Conservation (phyloP, 352 stramenopile species). For the Phytopythium mirpurense region DNA sequence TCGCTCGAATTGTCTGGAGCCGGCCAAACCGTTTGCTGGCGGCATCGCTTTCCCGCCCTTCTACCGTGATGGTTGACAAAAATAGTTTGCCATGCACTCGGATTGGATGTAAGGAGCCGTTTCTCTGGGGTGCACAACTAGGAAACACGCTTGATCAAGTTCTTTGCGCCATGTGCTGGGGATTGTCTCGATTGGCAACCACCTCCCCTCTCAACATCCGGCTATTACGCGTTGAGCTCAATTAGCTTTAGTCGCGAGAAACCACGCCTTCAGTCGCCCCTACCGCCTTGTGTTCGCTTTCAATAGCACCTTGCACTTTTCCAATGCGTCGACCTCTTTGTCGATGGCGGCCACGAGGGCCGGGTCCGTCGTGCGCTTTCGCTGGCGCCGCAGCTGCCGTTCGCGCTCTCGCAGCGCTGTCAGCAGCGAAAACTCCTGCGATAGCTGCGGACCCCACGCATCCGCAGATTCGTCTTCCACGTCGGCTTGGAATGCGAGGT, state of each 20-base stretch:
- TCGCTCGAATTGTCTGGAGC: background rate
- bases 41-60: no score
- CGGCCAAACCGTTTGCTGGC: no score
- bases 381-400: conserved; percentile 38
- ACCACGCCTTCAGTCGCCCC: background rate
- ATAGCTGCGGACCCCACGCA: conserved; percentile 13
- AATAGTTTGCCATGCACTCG: background rate
- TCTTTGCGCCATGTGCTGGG: background rate
- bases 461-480: conserved; percentile 13
- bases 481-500: conserved; percentile 16
- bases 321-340: conserved; percentile 44
- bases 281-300: conserved; percentile 53
- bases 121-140: background rate
- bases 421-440: conserved; percentile 41
- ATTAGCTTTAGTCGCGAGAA: background rate
- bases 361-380: conserved; percentile 17
- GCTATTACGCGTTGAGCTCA: no score
- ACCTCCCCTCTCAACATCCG: no score
- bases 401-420: conserved; percentile 49
- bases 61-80: background rate
- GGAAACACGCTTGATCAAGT: background rate
- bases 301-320: conserved; percentile 45
- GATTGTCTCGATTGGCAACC: background rate
- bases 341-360: conserved; percentile 31
- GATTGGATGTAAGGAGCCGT: background rate